phyloP scores from a whole-genome alignment of 2,329 filamentous ascomycete genomes.

The Penicillium corylophilum region DNA sequence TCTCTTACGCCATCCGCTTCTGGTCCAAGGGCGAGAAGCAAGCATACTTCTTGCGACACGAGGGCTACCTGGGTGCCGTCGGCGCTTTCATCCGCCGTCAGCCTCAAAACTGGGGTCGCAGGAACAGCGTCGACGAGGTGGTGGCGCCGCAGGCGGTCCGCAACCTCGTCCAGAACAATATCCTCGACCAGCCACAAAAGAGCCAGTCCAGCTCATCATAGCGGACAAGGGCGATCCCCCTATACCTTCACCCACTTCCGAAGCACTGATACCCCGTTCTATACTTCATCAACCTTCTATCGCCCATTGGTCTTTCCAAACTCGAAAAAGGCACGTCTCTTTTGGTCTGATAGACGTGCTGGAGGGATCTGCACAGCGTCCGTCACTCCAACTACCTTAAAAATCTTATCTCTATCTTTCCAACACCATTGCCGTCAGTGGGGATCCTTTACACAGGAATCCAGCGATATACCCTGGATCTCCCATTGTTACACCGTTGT shows the following conservation, averaged over 20 bases:
- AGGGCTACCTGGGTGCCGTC: conserved; percentile 91
- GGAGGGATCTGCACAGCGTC: neutral
- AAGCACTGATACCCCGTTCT: neutral
- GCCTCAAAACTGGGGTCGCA: conserved; percentile 84
- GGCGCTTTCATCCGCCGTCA: conserved; percentile 92
- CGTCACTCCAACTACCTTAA: neutral
- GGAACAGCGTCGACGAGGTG: conserved; percentile 68
- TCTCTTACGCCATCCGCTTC: conserved; percentile 95
- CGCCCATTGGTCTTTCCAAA: neutral
- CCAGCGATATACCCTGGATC: neutral
- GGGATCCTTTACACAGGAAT: neutral
- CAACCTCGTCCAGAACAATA: conserved; percentile 17
- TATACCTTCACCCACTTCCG: neutral
- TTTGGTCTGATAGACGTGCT: neutral
- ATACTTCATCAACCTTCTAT: neutral
- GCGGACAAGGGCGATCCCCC: neutral
- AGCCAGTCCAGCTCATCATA: conserved; percentile 14
- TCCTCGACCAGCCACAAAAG: conserved; percentile 14
- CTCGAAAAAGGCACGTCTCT: neutral
- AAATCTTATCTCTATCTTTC: neutral
- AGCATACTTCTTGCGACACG: conserved; percentile 92
- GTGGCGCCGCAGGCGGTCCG: conserved; percentile 27
- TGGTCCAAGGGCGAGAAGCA: conserved; percentile 94
- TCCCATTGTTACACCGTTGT: neutral
- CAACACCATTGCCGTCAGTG: neutral